Base-by-base conservation (phyloP, 371 early-diverging fungal genomes). In the Mucor velutinosus region DNA sequence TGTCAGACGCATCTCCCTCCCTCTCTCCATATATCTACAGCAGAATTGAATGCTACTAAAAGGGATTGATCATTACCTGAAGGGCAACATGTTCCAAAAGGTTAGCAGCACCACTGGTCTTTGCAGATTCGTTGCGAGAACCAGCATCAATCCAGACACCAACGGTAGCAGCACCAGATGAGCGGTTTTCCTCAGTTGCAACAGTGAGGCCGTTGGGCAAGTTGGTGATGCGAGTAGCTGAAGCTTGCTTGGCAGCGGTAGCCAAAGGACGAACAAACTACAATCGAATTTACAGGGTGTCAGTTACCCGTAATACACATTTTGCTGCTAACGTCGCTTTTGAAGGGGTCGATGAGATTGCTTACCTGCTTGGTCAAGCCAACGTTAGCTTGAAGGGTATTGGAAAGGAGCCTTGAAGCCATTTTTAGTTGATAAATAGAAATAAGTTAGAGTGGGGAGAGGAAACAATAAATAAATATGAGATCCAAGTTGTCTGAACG, bases 131-230 rank as follows among this genome's bases (percentile, higher is more conserved):
- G 72, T 89, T 90, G 66, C 97, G 89, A 72, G 93, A 92, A 64
- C 98, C 98, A 55, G 97, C 94, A 84, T 94, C 93, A 69, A 97
- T 95, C 95, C 95, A 97, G 35, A 98, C 91, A 72, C 98, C 98
- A 53, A 98, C 97, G 43, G 98, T 96, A 60, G 97, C 96, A 41
- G 97, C 94, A 84, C 94, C 90, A 76, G 88, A 82, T 62, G 90
- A 82, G 7, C 93, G 93, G 85, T 94, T 93, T 65, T 92, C 75
- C 76, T 97, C 97, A 66, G 97, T 93, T 30, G 98, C 98, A 60
- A 97, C 84, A 30, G 93, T 95, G 64, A 97, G 85, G 19, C 98
- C 98, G 80, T 95, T 97, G 67, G 93, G 72, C 61, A 97, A 88
- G 15, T 86, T 82, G 39, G 96, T 94, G 77, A 92, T 85, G 62